Conservation (phyloP, 169 alveolate species). For the Ichthyophthirius multifiliis region DNA sequence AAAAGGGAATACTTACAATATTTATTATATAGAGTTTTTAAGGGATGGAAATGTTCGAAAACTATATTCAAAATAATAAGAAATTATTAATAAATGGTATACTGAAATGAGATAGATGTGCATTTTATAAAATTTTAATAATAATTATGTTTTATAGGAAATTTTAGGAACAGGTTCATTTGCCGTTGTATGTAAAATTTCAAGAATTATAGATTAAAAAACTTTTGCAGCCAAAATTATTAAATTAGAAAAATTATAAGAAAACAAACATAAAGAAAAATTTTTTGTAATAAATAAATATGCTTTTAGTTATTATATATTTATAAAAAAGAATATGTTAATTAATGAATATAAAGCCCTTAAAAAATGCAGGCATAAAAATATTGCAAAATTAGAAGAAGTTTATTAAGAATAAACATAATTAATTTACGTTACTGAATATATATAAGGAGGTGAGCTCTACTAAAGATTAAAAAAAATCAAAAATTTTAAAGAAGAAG, state of each 20-base stretch:
- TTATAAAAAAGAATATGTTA: conserved; percentile 8
- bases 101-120: background rate
- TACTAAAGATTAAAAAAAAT: background rate
- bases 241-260: background rate
- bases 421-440: conserved; percentile 13
- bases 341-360: conserved; percentile 17
- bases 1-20: background rate
- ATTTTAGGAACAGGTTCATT: conserved; percentile 13
- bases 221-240: conserved; percentile 27
- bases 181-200: conserved; percentile 9
- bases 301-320: background rate
- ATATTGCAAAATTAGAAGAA: conserved; percentile 22
- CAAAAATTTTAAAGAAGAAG: conserved; percentile 12
- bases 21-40: background rate
- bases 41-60: conserved; percentile 5
- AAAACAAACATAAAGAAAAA: conserved; percentile 17
- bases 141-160: background rate
- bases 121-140: background rate
- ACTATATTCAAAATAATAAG: background rate
- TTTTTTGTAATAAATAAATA: background rate
- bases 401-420: conserved; percentile 13
- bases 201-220: background rate
- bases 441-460: conserved; percentile 4
- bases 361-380: background rate
- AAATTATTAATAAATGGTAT: background rate